These are phyloP conservation scores for Hsuehochloa calcarea DNA, from an alignment of 176 grass and related monocot species.

Conservation along the genomic window DNA sequence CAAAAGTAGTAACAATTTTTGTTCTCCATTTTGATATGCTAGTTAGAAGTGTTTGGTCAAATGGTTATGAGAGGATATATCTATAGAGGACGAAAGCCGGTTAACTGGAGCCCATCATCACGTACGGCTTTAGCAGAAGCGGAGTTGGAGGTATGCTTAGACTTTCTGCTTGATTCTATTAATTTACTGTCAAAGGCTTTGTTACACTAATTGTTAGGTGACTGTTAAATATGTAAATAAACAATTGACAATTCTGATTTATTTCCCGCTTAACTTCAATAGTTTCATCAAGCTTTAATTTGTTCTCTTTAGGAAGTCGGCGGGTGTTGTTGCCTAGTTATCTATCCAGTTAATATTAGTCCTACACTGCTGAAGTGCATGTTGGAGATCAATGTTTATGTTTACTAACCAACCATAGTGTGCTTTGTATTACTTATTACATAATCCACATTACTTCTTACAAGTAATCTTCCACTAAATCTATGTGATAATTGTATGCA, in stretches of 20 bases:
- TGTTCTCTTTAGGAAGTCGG: not conserved
- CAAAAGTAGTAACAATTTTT: slow-evolving; percentile 22
- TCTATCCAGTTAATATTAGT: not conserved
- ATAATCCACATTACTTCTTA: not conserved
- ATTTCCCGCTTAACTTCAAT: not conserved
- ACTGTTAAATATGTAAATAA: not conserved
- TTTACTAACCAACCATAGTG: not conserved
- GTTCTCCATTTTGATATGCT: slow-evolving; percentile 35
- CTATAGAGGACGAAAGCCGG: slow-evolving; percentile 90
- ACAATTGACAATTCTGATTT: slow-evolving; percentile 12
- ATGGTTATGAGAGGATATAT: slow-evolving; percentile 96
- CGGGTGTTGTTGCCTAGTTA: not conserved
- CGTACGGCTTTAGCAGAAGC: slow-evolving; percentile 92
- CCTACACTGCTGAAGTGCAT: not conserved
- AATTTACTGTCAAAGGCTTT: slow-evolving; percentile 8
- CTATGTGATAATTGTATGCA: not conserved
- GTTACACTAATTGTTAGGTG: not conserved
- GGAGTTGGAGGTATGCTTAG: slow-evolving; percentile 79
- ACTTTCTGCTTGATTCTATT: not conserved
- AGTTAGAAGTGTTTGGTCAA: slow-evolving; percentile 92
- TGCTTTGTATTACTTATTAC: not conserved
- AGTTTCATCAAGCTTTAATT: not conserved
- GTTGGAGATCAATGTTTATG: not conserved
- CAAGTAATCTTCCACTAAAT: slow-evolving; percentile 6
- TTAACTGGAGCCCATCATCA: slow-evolving; percentile 97